Conservation (phyloP, 1,284 basidiomycete genomes). For the Cryptococcus neoformans region DNA sequence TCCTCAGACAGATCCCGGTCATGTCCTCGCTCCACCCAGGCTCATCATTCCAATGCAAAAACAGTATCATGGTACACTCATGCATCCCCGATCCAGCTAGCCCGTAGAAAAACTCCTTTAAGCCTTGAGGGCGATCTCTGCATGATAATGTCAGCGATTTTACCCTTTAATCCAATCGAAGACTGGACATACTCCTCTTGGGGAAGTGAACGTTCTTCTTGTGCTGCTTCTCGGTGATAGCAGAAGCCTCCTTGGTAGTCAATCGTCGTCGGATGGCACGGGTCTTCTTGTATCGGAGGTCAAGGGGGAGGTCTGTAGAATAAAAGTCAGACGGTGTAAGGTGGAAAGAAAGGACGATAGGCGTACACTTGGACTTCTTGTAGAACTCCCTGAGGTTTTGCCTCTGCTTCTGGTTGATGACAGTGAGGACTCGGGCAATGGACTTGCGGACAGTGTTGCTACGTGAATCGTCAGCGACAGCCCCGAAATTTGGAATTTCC, state of each 20-base stretch:
- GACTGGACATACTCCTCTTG: slow-evolving; percentile 39
- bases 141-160: neutral
- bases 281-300: slow-evolving; percentile 98
- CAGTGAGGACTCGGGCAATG: slow-evolving; percentile 96
- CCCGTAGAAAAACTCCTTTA: slow-evolving; percentile 12
- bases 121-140: slow-evolving; percentile 27
- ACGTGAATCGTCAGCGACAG: slow-evolving; percentile 7
- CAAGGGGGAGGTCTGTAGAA: slow-evolving; percentile 72
- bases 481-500: neutral
- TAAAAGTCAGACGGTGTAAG: neutral
- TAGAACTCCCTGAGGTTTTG: slow-evolving; percentile 97
- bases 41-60: neutral
- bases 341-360: neutral
- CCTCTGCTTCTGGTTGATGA: slow-evolving; percentile 98
- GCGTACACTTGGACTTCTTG: slow-evolving; percentile 72
- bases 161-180: neutral
- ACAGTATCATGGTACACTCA: slow-evolving; percentile 22
- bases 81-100: slow-evolving; percentile 18
- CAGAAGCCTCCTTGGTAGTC: slow-evolving; percentile 77
- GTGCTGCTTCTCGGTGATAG: slow-evolving; percentile 83
- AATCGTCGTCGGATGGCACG: slow-evolving; percentile 96
- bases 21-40: too few species aligned
- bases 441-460: slow-evolving; percentile 98
- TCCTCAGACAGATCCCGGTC: too few species aligned
- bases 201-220: slow-evolving; percentile 97